Base-by-base conservation (phyloP, 371 early-diverging fungal species). In the Mortierella polycephala region DNA sequence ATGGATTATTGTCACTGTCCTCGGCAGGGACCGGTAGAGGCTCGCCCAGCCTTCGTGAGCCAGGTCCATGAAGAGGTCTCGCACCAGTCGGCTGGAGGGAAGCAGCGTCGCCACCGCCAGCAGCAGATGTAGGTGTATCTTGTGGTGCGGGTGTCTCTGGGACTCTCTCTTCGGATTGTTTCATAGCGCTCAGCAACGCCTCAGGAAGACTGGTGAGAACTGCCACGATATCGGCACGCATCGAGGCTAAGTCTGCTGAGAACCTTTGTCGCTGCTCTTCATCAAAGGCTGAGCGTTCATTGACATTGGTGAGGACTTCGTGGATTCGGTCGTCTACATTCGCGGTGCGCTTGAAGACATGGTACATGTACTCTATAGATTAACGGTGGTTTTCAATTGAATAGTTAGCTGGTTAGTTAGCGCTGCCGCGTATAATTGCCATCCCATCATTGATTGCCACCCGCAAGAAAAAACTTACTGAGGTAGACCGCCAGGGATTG, bases 341-440 rank as follows among this genome's bases (percentile, higher is more conserved):
- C 21, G 61, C 59, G 47, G 70, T 69, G 55, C 59, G 70, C 30
- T 59, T 60, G 63, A 45, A 62, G 39, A 75, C 39, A 52, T 47
- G 18, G 13, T 57, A 60, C 65, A 75, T 75, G 63, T 69, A 75
- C 23, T 53, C 75, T 75, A 60, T 30, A 30, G 30, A 30, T 30
- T 30, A 30, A 30, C 30, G 4, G 30, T 30, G 30, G 1, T 30
- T 30, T 1, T 2, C 30, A 30, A 30, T 30, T 30, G 30, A 30
- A 30, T 1, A 30, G 30, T 30, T 30, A 30, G 30, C 30, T 30
- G 4, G 30, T 30, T 30, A 30, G 30, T 30, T 30, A 30, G 2
- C 30, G 4, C 30, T 1, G 30, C 4, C 30, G 30, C 30, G 4
- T 30, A 1, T 30, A 4, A 30, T 30, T 30, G 4, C 30, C 4